Conservation (phyloP, 2,329 filamentous ascomycete species). For the Xylaria sp. region DNA sequence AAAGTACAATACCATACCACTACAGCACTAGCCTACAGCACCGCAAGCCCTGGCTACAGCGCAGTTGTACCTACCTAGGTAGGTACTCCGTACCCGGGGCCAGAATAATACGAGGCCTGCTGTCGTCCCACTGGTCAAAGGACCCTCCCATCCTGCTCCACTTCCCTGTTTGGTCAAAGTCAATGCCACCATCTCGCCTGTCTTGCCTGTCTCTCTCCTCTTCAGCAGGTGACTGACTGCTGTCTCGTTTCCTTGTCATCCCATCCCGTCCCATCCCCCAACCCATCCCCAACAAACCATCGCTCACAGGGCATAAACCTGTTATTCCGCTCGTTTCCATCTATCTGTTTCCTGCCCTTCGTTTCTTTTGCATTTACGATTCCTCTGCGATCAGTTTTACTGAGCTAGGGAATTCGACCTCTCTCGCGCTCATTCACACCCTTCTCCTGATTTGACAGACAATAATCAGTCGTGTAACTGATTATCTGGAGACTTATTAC, state of each 20-base stretch:
- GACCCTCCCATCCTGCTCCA: slow-evolving; percentile 18
- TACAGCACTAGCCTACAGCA: no score
- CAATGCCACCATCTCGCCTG: slow-evolving; percentile 21
- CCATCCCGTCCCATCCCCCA: slow-evolving; percentile 16
- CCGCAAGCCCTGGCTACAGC: no score
- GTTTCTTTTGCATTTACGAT: slow-evolving; percentile 5
- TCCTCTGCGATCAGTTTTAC: background rate
- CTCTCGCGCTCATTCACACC: background rate
- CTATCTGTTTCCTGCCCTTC: slow-evolving; percentile 16
- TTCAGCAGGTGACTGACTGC: background rate
- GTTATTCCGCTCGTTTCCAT: slow-evolving; percentile 29
- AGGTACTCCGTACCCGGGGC: background rate
- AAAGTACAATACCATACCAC: no score
- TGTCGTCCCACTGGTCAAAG: slow-evolving; percentile 23
- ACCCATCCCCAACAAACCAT: slow-evolving; percentile 7
- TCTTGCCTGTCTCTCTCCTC: background rate
- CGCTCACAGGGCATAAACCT: slow-evolving; percentile 24
- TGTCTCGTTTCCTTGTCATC: slow-evolving; percentile 22
- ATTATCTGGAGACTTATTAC: background rate
- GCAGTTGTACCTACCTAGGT: no score
- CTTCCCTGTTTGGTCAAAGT: slow-evolving; percentile 28
- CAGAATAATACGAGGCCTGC: slow-evolving; percentile 25
- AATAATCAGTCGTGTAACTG: background rate
- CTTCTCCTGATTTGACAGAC: background rate
- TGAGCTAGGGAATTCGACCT: background rate